A percentile compares a stretch with the other conserved stretches of the same genome.
Conservation (phyloP, 2,329 filamentous ascomycete species). For the Ceratocystis lukuohia region DNA sequence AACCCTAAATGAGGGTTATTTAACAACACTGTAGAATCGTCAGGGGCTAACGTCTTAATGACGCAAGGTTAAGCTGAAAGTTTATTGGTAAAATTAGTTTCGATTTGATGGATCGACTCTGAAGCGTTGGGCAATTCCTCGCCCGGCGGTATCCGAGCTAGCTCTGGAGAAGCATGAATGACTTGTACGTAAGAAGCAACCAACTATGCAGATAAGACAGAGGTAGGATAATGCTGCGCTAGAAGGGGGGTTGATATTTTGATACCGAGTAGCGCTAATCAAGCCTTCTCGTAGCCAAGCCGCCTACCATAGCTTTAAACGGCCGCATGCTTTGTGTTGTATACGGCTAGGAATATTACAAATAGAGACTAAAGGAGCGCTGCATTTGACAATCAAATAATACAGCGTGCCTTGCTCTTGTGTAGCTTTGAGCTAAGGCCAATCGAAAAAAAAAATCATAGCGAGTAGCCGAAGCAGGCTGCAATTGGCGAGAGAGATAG, state of each 20-base stretch:
- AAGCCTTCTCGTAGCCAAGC: neutral
- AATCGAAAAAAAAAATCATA: neutral
- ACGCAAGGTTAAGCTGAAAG: neutral
- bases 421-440: neutral
- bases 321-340: neutral
- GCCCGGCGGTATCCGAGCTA: constrained; percentile 3
- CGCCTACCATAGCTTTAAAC: neutral
- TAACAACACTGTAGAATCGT: neutral
- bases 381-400: too few species aligned
- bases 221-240: neutral
- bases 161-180: neutral
- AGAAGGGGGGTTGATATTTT: neutral
- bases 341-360: neutral
- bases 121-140: neutral
- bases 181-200: neutral
- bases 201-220: neutral
- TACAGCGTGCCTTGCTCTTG: neutral
- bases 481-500: neutral
- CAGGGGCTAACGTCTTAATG: neutral
- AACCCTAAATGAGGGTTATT: neutral
- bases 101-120: neutral
- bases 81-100: neutral
- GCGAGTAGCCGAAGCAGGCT: neutral
- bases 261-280: neutral
- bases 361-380: too few species aligned